Base-by-base conservation (phyloP, 768 basidiomycete genomes). In the Xerocomellus chrysenteron region DNA sequence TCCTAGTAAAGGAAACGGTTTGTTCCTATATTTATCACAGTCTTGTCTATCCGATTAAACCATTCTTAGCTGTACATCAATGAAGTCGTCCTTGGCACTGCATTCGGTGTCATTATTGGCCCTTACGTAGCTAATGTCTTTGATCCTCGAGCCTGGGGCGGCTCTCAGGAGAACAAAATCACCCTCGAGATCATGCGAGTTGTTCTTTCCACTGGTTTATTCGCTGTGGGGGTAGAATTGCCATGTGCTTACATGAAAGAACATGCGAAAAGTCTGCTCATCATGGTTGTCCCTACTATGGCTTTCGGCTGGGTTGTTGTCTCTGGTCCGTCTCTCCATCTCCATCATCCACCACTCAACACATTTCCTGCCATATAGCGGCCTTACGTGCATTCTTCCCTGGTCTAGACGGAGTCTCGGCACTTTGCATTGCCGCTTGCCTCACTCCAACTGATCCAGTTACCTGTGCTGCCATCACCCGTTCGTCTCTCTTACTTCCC, bases 381-480 rank as follows among this genome's bases (percentile, higher is more conserved):
- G 66, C 96, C 45, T 78, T 96, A 35, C 82, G 80, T 61, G 80
- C 70, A 3, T 73, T 97, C 16, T 89, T 99, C 64, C 91, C 91
- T 0, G 73, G 72, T 3, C 73, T 97, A 54, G 76, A 78, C 57
- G 89, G 83, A 68, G 75, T 92, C 13, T 90, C 92, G 0, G 84
- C 87, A 35, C 81, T 98, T 5, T 92, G 87, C 45, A 86, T 97
- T 51, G 89, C 94, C 8, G 92, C 95, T 2, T 94, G 91, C 59
- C 78, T 95, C 26, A 95, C 94, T 0, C 92, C 93, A 2, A 99
- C 96, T 12, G 96, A 99, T 74, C 96, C 96, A 1, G 90, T 96
- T 62, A 87, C 96, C 48, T 92, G 90, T 52, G 90, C 92, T 51
- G 87, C 81, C 49, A 94, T 87, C 67, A 87, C 88, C 3, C 86